A percentile compares a stretch with the other conserved stretches of the same genome.
These are phyloP conservation scores for Dissophora globulifera DNA, from an alignment of 192 early-diverging fungal genomes.

Conservation along the genomic window DNA sequence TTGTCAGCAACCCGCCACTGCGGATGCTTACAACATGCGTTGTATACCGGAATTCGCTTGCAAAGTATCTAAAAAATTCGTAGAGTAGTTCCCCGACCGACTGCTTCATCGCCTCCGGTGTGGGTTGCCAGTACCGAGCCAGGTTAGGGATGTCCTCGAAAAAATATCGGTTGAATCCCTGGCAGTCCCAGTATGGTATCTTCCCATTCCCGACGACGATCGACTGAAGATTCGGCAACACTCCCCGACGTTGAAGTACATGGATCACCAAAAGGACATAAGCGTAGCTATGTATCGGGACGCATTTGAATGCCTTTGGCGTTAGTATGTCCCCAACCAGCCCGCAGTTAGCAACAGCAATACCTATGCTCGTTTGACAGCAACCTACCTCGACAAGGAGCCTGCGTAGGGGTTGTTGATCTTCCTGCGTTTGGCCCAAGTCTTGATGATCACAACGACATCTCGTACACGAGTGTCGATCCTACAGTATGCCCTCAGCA, in stretches of 20 bases:
- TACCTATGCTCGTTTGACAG: neutral
- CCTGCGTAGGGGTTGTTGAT: conserved; percentile 54
- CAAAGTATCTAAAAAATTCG: conserved; percentile 49
- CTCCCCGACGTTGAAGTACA: conserved; percentile 34
- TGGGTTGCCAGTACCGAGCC: conserved; percentile 30
- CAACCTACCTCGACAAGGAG: conserved; percentile 37
- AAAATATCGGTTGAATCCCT: conserved; percentile 52
- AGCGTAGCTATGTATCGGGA: conserved; percentile 29
- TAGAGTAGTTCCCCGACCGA: conserved; percentile 41
- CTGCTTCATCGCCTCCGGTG: conserved; percentile 28
- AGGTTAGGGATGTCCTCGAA: conserved; percentile 42
- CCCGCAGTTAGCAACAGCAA: neutral
- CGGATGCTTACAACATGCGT: conserved; percentile 44
- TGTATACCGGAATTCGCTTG: conserved; percentile 44
- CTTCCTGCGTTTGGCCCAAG: conserved; percentile 49
- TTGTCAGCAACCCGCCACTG: conserved; percentile 37
- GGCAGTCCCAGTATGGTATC: conserved; percentile 40
- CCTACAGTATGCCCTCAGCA: conserved; percentile 48
- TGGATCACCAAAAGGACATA: conserved; percentile 51
- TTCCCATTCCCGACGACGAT: conserved; percentile 35
- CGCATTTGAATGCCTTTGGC: no score
- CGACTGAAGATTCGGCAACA: conserved; percentile 54
- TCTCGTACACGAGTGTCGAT: conserved; percentile 48
- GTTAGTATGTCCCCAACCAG: no score
- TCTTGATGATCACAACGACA: conserved; percentile 52